Evolutionary conservation across 768 basidiomycete species (phyloP).

Genomic region (Tephrocybe sp.): DNA sequence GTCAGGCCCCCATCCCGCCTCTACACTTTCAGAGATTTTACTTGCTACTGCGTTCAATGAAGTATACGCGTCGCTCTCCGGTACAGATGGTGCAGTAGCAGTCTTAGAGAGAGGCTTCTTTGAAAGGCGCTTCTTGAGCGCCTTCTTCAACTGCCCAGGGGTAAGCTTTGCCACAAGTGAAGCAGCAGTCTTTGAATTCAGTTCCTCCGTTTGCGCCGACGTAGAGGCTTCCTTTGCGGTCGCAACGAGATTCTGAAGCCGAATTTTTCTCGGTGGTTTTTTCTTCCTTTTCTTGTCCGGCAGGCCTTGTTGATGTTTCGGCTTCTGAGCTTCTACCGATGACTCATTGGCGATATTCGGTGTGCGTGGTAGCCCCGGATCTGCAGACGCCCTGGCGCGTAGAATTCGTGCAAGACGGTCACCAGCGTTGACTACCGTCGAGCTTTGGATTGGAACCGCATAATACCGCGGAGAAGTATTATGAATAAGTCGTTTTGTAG

Average conservation of each 20-base stretch:
- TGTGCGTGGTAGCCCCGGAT: background rate
- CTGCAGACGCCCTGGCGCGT: background rate
- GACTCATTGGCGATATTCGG: too few species aligned
- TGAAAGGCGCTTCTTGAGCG: too few species aligned
- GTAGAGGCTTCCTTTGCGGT: background rate
- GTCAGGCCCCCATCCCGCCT: conserved; percentile 21
- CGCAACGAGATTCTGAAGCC: background rate
- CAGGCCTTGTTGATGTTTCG: too few species aligned
- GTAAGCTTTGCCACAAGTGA: too few species aligned
- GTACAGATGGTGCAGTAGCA: too few species aligned
- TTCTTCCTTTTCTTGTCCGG: background rate
- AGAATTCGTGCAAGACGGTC: background rate
- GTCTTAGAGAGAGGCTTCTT: too few species aligned
- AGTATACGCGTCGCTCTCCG: too few species aligned
- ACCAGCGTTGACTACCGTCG: background rate
- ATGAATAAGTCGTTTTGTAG: background rate
- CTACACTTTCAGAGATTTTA: background rate
- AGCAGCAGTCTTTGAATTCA: too few species aligned
- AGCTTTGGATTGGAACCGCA: background rate
- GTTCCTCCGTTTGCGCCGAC: too few species aligned
- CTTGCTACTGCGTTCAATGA: too few species aligned
- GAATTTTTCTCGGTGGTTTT: background rate
- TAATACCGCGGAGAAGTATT: background rate
- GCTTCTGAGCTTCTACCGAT: too few species aligned
- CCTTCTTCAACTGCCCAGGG: too few species aligned